phyloP scores from a whole-genome alignment of 257 asterid species.

The Nicotiana knightiana region DNA sequence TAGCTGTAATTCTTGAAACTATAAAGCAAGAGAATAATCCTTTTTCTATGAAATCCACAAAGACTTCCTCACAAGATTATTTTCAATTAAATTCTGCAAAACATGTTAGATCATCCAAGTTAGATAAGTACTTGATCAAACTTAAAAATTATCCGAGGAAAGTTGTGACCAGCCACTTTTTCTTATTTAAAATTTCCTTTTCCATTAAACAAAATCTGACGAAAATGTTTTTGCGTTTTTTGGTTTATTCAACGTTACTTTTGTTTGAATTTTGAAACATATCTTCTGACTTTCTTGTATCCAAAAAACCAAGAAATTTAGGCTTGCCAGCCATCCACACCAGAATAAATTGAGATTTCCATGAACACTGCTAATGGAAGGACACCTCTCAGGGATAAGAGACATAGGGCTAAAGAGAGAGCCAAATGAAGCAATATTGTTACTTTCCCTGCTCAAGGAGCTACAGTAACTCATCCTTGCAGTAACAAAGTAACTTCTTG shows the following conservation, averaged over 20 bases:
- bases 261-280: neutral
- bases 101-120: neutral
- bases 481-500: neutral
- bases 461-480: neutral
- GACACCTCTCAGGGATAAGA: neutral
- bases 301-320: slow-evolving; percentile 2
- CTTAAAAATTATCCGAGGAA: neutral
- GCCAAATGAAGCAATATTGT: neutral
- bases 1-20: neutral
- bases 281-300: neutral
- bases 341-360: neutral
- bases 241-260: neutral
- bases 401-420: neutral
- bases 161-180: neutral
- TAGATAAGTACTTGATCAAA: neutral
- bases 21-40: neutral
- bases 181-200: neutral
- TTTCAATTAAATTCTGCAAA: neutral
- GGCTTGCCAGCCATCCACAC: neutral
- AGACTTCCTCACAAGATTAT: neutral
- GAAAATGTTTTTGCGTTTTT: neutral
- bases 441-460: neutral
- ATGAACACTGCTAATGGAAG: slow-evolving; percentile 5
- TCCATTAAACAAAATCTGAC: neutral
- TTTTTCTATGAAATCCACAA: neutral